A percentile compares a stretch with the other conserved stretches of the same genome.
phyloP scores from a whole-genome alignment of 1,139 yeast species.

The Diutina pseudorugosa region DNA sequence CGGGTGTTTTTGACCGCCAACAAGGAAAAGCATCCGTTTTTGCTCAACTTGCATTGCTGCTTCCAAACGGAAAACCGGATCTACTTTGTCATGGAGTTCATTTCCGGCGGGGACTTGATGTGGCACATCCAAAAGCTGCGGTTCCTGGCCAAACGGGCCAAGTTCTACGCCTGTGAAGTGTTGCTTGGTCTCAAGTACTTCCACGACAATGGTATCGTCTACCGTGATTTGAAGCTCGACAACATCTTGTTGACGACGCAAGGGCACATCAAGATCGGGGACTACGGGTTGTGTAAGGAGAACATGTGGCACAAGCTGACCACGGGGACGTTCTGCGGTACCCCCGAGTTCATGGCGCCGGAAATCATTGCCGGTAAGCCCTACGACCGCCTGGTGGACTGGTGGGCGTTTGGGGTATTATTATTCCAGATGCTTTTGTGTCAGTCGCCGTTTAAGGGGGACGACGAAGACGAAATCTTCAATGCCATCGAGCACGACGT shows the following conservation, averaged over 20 bases:
- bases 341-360: constrained; percentile 99
- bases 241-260: constrained; percentile 77
- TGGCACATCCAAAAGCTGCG: constrained; percentile 96
- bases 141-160: constrained; percentile 83
- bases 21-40: constrained; percentile 82
- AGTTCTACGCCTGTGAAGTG: constrained; percentile 95
- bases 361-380: constrained; percentile 88
- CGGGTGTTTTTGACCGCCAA: constrained; percentile 87
- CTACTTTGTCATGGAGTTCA: constrained; percentile 96
- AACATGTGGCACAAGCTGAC: constrained; percentile 88
- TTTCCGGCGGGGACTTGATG: constrained; percentile 97
- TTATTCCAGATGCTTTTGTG: constrained; percentile 93
- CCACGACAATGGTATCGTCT: constrained; percentile 92
- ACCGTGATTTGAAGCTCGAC: constrained; percentile 92
- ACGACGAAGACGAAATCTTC: constrained; percentile 95
- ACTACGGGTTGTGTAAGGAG: constrained; percentile 93
- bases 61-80: constrained; percentile 97
- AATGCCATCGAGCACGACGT: constrained; percentile 97
- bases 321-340: constrained; percentile 95
- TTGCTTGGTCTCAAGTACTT: constrained; percentile 80
- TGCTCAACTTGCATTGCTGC: constrained; percentile 83
- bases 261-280: constrained; percentile 97
- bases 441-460: constrained; percentile 96
- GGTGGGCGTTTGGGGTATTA: constrained; percentile 99
- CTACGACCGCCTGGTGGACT: constrained; percentile 89